Evolutionary conservation across 2,329 filamentous ascomycete species (phyloP).

Genomic region (Aureobasidium leucospermi): DNA sequence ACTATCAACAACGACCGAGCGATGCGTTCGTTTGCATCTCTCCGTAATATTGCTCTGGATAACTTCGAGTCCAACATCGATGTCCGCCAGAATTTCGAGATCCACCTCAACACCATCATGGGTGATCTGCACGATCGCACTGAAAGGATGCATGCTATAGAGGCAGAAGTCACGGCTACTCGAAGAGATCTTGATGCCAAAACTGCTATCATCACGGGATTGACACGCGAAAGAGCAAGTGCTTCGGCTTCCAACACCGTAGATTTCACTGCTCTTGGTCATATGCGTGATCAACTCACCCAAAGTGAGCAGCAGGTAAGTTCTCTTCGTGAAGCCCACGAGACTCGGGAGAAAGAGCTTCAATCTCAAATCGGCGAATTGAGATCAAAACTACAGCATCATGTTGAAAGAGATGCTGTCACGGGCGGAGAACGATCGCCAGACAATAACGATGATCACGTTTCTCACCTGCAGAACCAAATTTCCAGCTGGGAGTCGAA

Average conservation of each 20-base stretch:
- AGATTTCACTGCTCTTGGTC: conserved; percentile 84
- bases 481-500: conserved; percentile 67
- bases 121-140: conserved; percentile 81
- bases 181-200: conserved; percentile 97
- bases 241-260: conserved; percentile 72
- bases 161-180: conserved; percentile 71
- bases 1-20: conserved; percentile 63
- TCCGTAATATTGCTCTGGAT: conserved; percentile 81
- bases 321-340: conserved; percentile 64
- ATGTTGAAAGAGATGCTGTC: conserved; percentile 19
- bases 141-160: conserved; percentile 82
- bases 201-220: conserved; percentile 87
- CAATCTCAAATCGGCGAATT: conserved; percentile 63
- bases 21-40: conserved; percentile 80
- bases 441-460: conserved; percentile 45
- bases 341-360: conserved; percentile 68
- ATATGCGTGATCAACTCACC: conserved; percentile 79
- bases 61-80: conserved; percentile 78
- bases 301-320: conserved; percentile 74
- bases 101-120: conserved; percentile 86
- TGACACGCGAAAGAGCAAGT: conserved; percentile 88
- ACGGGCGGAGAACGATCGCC: conserved; percentile 16
- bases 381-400: conserved; percentile 45
- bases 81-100: conserved; percentile 82
- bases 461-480: conserved; percentile 63